Percentiles rank a stretch among this genome's conserved stretches.
These are phyloP conservation scores for Avena sativa DNA, from an alignment of 176 grass and related monocot genomes.

Conservation along the genomic window DNA sequence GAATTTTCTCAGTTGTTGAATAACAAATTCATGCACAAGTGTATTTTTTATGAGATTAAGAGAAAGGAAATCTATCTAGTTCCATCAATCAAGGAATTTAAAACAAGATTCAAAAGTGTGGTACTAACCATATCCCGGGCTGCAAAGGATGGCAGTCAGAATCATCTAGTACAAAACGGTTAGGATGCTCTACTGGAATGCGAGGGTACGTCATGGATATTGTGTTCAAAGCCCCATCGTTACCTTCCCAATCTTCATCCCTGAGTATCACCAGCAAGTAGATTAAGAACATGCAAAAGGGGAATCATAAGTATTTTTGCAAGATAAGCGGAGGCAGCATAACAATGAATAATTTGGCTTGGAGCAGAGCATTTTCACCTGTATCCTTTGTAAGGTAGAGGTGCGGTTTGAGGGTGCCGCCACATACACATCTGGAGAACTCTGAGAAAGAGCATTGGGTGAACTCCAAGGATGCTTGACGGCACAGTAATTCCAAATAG, in stretches of 20 bases:
- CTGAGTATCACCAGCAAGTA: slow-evolving; percentile 42
- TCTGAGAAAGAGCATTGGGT: slow-evolving; percentile 95
- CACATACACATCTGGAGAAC: slow-evolving; percentile 97
- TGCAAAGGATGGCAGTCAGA: slow-evolving; percentile 88
- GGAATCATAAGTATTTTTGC: neutral
- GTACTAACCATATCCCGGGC: slow-evolving; percentile 90
- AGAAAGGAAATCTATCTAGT: neutral
- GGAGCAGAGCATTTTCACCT: slow-evolving; percentile 55
- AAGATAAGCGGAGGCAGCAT: neutral
- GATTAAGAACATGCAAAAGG: slow-evolving; percentile 19
- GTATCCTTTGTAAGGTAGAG: slow-evolving; percentile 95
- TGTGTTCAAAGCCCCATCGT: slow-evolving; percentile 94
- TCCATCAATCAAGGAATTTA: slow-evolving; percentile 23
- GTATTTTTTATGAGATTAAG: neutral
- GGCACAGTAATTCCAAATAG: slow-evolving; percentile 82
- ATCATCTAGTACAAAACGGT: slow-evolving; percentile 70
- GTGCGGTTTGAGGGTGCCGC: slow-evolving; percentile 62
- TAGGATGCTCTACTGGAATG: slow-evolving; percentile 81
- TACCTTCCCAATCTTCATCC: slow-evolving; percentile 99
- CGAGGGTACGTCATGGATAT: slow-evolving; percentile 93
- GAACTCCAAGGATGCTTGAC: slow-evolving; percentile 81
- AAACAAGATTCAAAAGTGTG: slow-evolving; percentile 35
- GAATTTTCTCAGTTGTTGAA: slow-evolving; percentile 10
- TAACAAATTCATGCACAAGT: neutral
- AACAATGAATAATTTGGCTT: neutral